Evolutionary conservation across 768 basidiomycete genomes (phyloP), one percentile per base, ranked within the genome.

Genomic region (Sarcodon sp.): DNA sequence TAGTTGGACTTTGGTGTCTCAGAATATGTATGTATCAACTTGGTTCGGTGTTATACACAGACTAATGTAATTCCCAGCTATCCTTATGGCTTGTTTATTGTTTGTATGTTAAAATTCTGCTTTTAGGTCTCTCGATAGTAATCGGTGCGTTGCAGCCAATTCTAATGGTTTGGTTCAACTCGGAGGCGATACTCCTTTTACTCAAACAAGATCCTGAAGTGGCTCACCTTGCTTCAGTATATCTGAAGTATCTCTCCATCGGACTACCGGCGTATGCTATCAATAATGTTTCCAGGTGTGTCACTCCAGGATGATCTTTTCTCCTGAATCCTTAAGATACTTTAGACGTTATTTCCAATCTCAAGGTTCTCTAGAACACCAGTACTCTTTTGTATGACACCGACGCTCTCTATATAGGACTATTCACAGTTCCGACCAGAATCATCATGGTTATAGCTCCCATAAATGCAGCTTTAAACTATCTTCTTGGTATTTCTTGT

Each of bases 1-100:
- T 89, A 9, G 88, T 97, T 9, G 92, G 92, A 6, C 70, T 94
- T 7, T 94, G 92, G 92, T 65, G 84, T 7, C 90, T 93, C 61
- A 70, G 92, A 53, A 91, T 89, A 86, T 68, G 84, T 85, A 53
- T 41, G 81, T 69, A 47, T 35, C 39, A 16, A 12, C 15, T 31
- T 32, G 27, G 16, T 37, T 33, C 47, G 41, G 31, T 33, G 9
- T 16, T 31, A 34, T 8, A 18, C 35, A 18, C 15, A 18, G n/a
- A 35, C 48, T 27, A 12, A 8, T 41, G 43, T 39, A 18, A 36
- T 32, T 32, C 36, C 18, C 48, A 87, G 84, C 67, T 47, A 72
- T 90, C 32, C 75, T 88, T 33, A 75, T 79, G 69, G 61, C 69
- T 9, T 65, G 68, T 11, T 54, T 69, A 9, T 63, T 87, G 10